Conservation (phyloP, 768 basidiomycete species). For the Pisolithus microcarpus region DNA sequence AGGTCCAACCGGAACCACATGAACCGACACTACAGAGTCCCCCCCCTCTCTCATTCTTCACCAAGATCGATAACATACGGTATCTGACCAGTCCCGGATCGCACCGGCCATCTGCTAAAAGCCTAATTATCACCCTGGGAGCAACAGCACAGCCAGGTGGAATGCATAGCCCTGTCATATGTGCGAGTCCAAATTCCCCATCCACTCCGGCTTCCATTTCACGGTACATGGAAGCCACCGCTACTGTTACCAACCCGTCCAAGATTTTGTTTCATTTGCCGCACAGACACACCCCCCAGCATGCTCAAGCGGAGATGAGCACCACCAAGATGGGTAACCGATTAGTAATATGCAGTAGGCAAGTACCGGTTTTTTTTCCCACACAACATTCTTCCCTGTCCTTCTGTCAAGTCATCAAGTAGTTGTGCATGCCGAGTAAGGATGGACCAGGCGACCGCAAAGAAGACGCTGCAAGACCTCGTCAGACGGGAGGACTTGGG, state of each 20-base stretch:
- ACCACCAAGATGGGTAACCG: too few relatives aligned
- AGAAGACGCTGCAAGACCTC: slow-evolving; percentile 68
- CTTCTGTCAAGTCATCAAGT: too few relatives aligned
- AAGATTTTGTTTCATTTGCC: not conserved
- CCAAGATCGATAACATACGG: not conserved
- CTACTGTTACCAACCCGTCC: not conserved
- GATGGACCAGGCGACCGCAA: slow-evolving; percentile 57
- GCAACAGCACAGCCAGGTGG: too few relatives aligned
- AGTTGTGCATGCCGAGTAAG: too few relatives aligned
- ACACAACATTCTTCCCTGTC: not conserved
- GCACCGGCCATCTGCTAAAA: not conserved
- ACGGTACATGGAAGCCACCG: not conserved
- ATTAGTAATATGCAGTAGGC: too few relatives aligned
- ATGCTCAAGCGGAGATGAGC: too few relatives aligned
- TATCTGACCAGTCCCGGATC: not conserved
- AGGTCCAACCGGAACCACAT: not conserved
- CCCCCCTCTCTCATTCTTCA: too few relatives aligned
- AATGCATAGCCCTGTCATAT: too few relatives aligned
- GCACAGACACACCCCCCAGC: not conserved
- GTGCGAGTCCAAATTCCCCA: too few relatives aligned
- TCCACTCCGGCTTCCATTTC: not conserved
- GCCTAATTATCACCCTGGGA: not conserved
- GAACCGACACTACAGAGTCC: not conserved
- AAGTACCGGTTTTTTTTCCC: not conserved
- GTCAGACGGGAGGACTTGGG: slow-evolving; percentile 61